These are phyloP conservation scores for Cucumis hystrix DNA, from an alignment of 306 rosid species.

Conservation along the genomic window DNA sequence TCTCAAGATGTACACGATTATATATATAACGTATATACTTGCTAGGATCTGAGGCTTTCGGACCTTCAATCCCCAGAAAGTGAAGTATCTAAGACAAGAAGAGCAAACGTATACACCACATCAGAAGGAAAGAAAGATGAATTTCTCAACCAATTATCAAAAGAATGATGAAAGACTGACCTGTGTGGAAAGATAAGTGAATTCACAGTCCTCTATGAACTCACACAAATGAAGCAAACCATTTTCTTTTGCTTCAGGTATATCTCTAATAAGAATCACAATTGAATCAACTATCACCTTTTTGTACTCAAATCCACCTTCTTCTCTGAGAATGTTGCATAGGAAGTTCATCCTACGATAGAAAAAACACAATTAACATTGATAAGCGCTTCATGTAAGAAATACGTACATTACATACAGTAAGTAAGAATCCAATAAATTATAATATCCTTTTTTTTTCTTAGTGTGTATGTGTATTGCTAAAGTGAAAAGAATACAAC, in stretches of 20 bases:
- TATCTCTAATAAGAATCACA: slow-evolving; percentile 92
- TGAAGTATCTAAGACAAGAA: slow-evolving; percentile 60
- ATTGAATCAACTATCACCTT: slow-evolving; percentile 97
- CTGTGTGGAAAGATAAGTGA: slow-evolving; percentile 98
- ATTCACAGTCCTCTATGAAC: slow-evolving; percentile 98
- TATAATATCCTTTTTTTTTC: neutral
- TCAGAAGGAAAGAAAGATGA: neutral
- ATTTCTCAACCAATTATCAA: slow-evolving; percentile 3
- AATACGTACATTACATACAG: neutral
- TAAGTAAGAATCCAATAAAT: slow-evolving; percentile 1
- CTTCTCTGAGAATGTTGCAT: slow-evolving; percentile 94
- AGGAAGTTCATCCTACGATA: slow-evolving; percentile 86
- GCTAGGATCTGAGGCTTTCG: slow-evolving; percentile 94
- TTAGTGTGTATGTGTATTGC: neutral
- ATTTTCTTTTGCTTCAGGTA: slow-evolving; percentile 91
- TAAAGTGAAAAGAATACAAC: neutral
- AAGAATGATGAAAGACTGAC: slow-evolving; percentile 24
- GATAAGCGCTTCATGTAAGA: neutral
- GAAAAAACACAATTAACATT: neutral
- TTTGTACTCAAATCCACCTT: slow-evolving; percentile 98
- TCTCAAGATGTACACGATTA: slow-evolving; percentile 96
- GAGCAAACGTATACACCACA: neutral
- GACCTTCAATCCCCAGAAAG: slow-evolving; percentile 95
- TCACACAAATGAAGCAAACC: slow-evolving; percentile 99
- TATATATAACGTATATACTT: slow-evolving; percentile 86